phyloP scores from a whole-genome alignment of 169 alveolate genomes.

The Plasmodium ovale region DNA sequence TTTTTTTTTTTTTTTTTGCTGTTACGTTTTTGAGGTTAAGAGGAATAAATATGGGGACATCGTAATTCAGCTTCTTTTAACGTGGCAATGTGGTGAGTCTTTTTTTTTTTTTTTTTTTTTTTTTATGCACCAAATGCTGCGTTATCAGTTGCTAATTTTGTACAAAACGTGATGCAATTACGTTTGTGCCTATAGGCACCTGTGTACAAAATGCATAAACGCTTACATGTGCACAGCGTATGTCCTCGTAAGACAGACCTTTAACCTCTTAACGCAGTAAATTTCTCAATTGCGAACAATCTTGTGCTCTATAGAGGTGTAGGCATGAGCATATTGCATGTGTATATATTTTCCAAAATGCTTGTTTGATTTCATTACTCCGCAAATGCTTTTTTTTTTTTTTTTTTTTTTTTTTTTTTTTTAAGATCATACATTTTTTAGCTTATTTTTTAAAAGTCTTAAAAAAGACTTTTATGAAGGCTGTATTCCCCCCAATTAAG shows the following conservation, averaged over 20 bases:
- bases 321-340: not conserved
- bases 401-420: slow-evolving; percentile 6
- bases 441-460: slow-evolving; percentile 4
- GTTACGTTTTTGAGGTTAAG: too few relatives aligned
- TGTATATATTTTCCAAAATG: not conserved
- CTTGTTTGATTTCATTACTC: not conserved
- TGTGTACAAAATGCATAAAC: not conserved
- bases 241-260: not conserved
- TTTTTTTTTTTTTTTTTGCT: too few relatives aligned
- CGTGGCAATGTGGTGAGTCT: not conserved
- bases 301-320: too few relatives aligned
- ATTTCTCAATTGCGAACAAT: not conserved
- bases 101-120: too few relatives aligned
- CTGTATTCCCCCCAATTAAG: not conserved
- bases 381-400: not conserved
- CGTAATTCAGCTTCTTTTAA: too few relatives aligned
- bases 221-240: not conserved
- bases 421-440: not conserved
- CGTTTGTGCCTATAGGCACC: not conserved
- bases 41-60: too few relatives aligned
- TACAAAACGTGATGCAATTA: not conserved
- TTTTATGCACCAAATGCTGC: not conserved
- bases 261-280: not conserved
- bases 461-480: slow-evolving; percentile 1
- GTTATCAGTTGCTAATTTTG: too few relatives aligned